Percentiles rank a stretch among this genome's conserved stretches.
phyloP scores from a whole-genome alignment of 768 basidiomycete genomes.

The Auriscalpium vulgare region DNA sequence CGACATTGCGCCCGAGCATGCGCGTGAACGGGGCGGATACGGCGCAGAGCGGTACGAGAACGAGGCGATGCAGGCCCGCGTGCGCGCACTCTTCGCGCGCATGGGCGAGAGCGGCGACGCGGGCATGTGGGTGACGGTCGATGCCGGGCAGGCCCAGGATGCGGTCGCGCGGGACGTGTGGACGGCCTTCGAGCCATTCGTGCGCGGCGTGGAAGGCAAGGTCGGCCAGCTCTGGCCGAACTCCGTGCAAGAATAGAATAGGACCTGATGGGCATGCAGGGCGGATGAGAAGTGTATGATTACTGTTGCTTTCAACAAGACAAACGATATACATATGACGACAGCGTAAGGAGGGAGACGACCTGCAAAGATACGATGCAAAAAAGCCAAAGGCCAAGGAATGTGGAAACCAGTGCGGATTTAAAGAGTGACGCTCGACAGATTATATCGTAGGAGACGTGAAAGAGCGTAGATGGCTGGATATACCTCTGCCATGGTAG shows the following conservation, averaged over 20 bases:
- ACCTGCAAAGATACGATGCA: background rate
- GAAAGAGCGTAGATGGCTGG: slow-evolving; percentile 7
- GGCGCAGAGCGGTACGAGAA: slow-evolving; percentile 86
- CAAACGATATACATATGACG: background rate
- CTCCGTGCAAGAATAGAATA: no score
- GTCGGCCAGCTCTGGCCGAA: no score
- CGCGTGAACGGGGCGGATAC: slow-evolving; percentile 66
- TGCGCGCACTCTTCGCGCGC: slow-evolving; percentile 49
- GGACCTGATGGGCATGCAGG: no score
- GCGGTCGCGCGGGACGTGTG: slow-evolving; percentile 51
- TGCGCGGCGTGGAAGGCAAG: slow-evolving; percentile 16
- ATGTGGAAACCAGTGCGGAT: slow-evolving; percentile 2
- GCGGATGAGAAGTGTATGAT: background rate
- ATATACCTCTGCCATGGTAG: no score
- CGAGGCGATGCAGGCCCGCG: slow-evolving; percentile 62
- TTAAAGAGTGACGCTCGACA: slow-evolving; percentile 7
- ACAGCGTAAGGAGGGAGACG: background rate
- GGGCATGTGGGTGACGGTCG: slow-evolving; percentile 44
- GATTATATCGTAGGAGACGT: background rate
- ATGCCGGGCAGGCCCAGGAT: slow-evolving; percentile 46
- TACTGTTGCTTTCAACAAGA: background rate
- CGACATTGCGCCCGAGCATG: slow-evolving; percentile 64
- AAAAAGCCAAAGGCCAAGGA: background rate
- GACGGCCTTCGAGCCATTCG: slow-evolving; percentile 38
- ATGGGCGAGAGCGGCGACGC: slow-evolving; percentile 32